Evolutionary conservation across 345 rosid genomes (phyloP), one percentile per base, ranked within the genome.

Genomic region (Aethionema arabicum): DNA sequence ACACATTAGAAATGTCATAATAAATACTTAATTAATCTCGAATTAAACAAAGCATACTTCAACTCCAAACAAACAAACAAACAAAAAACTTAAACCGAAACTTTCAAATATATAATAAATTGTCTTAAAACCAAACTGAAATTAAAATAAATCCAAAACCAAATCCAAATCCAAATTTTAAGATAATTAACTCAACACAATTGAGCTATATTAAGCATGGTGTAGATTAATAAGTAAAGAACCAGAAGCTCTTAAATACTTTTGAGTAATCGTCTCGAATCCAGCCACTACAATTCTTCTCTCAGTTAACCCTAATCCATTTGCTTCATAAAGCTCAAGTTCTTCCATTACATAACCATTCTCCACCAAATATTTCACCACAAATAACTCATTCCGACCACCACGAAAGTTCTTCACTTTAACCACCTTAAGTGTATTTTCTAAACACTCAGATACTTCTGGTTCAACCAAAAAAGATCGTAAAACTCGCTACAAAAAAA

Each of bases 331-430:
- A 15, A 77, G 51, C 2, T 63, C 70, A 31, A 81, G 12, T 13
- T 65, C 47, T 52, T 56, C 52, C 72, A 82, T 15, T 6, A 59
- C 57, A 8, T 16, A 12, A 12, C 80, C 81, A 5, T 32, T 45
- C 11, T 11, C 13, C 12, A 72, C 0, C 10, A 81, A n/a, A 56
- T 69, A 72, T 3, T 45, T 30, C 7, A 81, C n/a, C 35, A 81
- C 14, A 27, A 14, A 11, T 9, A 67, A 0, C 32, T 72, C 78
- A 7, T 33, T 65, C 3, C 7, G 2, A 0, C 27, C 46, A 32
- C 78, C 78, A 8, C 16, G 27, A 13, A 76, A 81, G 0, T 74
- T 74, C 33, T 56, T 76, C 6, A 74, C 59, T 50, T 71, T n/a
- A n/a, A 81, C 78, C 21, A 64, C 70, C 60, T 48, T 81, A 8